Percentiles rank a stretch among this genome's conserved stretches.
phyloP scores from a whole-genome alignment of 2,329 filamentous ascomycete species.

The Alternaria sp. region DNA sequence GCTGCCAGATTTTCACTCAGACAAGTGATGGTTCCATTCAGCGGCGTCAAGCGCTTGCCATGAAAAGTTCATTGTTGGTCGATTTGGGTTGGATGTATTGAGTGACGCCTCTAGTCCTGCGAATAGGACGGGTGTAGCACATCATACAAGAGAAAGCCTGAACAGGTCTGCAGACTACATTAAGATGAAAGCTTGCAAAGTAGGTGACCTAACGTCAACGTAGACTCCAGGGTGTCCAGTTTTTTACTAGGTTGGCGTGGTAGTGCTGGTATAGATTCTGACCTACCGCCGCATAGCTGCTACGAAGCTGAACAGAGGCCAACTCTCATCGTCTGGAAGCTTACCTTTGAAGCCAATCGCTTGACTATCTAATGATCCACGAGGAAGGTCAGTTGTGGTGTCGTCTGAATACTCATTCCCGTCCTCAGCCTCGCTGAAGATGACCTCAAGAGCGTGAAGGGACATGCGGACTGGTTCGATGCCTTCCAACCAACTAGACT shows the following conservation, averaged over 20 bases:
- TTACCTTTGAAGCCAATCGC: neutral
- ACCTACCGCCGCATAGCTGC: neutral
- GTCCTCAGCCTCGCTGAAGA: neutral
- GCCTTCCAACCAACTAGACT: neutral
- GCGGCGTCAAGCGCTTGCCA: neutral
- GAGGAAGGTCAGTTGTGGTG: neutral
- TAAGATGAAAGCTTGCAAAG: too few species aligned
- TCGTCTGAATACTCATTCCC: neutral
- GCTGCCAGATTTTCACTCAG: neutral
- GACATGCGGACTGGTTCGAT: neutral
- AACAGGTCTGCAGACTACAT: too few species aligned
- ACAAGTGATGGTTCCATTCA: neutral
- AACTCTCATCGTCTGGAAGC: neutral
- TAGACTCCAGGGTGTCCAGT: too few species aligned
- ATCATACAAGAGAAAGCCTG: too few species aligned
- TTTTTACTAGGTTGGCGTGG: too few species aligned
- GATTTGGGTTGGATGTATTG: neutral
- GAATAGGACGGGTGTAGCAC: neutral
- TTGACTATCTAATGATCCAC: neutral
- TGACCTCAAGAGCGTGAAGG: neutral
- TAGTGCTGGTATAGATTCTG: neutral
- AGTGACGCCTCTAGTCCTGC: neutral
- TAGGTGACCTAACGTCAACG: too few species aligned
- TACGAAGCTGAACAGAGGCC: neutral
- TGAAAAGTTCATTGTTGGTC: neutral